phyloP scores from a whole-genome alignment of 805 yeast species.

The Candida stauntonica region DNA sequence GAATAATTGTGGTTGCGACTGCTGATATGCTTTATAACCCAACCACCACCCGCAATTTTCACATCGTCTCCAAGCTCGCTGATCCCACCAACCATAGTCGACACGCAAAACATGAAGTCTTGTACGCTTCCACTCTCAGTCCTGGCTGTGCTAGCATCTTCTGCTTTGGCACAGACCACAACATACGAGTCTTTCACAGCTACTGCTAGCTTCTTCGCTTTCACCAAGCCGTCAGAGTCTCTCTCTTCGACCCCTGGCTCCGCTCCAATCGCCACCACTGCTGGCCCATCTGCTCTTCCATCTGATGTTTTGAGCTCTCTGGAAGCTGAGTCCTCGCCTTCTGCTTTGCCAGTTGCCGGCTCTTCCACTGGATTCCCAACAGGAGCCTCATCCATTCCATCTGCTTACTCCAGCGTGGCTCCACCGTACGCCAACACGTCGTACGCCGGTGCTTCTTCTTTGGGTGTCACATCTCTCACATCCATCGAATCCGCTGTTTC shows the following conservation, averaged over 20 bases:
- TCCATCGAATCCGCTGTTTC: too few relatives aligned
- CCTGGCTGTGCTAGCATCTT: constrained; percentile 9
- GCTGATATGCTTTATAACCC: not conserved
- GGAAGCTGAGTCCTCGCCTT: too few relatives aligned
- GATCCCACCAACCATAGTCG: not conserved
- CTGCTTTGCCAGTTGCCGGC: constrained; percentile 3
- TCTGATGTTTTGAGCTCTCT: too few relatives aligned
- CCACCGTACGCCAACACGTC: constrained; percentile 1
- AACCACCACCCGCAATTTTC: not conserved
- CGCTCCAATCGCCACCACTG: too few relatives aligned
- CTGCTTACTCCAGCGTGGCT: not conserved
- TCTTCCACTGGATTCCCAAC: constrained; percentile 4
- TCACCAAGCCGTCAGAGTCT: constrained; percentile 10
- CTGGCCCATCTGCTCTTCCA: too few relatives aligned
- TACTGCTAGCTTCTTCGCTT: constrained; percentile 14
- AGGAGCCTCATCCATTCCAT: constrained; percentile 3
- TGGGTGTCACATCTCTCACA: not conserved
- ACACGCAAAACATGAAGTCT: constrained; percentile 3
- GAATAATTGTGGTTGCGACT: too few relatives aligned
- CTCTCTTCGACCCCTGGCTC: too few relatives aligned
- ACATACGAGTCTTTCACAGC: constrained; percentile 22
- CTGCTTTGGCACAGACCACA: constrained; percentile 19
- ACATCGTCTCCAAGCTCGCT: not conserved
- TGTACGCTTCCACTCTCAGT: constrained; percentile 6
- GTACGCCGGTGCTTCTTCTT: not conserved